phyloP scores from a whole-genome alignment of 352 stramenopile genomes.

The Blastocystis sp. region DNA sequence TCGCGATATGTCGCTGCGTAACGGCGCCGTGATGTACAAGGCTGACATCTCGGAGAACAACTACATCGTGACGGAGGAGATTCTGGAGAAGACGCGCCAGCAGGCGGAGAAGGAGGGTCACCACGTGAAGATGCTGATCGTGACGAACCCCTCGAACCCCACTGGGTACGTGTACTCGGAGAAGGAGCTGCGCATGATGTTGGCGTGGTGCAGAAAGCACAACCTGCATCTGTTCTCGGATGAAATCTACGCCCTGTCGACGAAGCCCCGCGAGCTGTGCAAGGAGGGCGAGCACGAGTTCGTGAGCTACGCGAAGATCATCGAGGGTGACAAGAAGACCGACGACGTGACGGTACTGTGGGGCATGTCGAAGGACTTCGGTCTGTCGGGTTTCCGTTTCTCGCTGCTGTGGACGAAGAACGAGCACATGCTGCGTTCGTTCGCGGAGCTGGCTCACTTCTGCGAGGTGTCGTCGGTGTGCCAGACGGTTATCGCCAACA shows the following conservation, averaged over 20 bases:
- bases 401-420: constrained; percentile 73
- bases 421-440: constrained; percentile 61
- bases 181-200: constrained; percentile 63
- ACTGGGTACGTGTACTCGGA: constrained; percentile 67
- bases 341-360: constrained; percentile 63
- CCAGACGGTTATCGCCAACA: constrained; percentile 65
- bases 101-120: background rate
- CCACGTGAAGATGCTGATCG: constrained; percentile 64
- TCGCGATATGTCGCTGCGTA: constrained; percentile 7
- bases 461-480: constrained; percentile 68
- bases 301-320: constrained; percentile 36
- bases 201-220: constrained; percentile 64
- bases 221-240: constrained; percentile 72
- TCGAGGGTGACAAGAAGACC: background rate
- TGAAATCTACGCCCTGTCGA: constrained; percentile 70
- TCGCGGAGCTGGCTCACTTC: constrained; percentile 63
- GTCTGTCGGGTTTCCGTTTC: constrained; percentile 69
- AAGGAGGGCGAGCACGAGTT: background rate
- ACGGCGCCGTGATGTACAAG: constrained; percentile 4
- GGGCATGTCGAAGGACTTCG: constrained; percentile 77
- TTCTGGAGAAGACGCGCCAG: background rate
- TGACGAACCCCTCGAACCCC: constrained; percentile 79
- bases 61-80: constrained; percentile 24
- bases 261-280: background rate
- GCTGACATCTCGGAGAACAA: constrained; percentile 22